Base-by-base conservation (phyloP, 192 early-diverging fungal species). In the Gigaspora rosea region DNA sequence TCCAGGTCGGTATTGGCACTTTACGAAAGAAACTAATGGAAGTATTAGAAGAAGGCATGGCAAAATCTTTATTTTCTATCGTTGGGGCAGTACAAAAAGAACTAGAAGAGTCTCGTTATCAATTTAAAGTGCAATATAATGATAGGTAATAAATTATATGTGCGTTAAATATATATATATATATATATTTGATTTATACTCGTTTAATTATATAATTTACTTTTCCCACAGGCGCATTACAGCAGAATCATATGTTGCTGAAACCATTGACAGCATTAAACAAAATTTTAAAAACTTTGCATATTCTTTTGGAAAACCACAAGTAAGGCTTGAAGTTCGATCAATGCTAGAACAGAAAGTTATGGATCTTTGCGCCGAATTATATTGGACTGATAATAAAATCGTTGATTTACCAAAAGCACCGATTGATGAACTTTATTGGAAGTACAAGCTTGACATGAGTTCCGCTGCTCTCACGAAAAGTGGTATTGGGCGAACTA, bases 101-200 rank as follows among this genome's bases (percentile, higher is more conserved):
- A 78, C 87, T 99, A 54, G 96, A 98, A 67, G 96, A 99, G 83
- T 90, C 96, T 12, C 89, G 91, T 15, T 99, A 99, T 81, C 95
- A 98, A 86, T 97, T 96, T 87, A 99, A 99, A 83, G 97, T 99
- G 12, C 95, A 96, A 63, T 99, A 98, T 88, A 98, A 98, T 75
- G 97, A 99, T 83, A 92, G 95, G 74, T 87, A 91, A 35, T 41
- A 0, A 41, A 41, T 41, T 41, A 41, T 41, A 7, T 41, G 2
- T 41, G 41, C 41, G 41, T 41, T 41, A 41, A 41, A 41, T 1
- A 41, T 41, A 41, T 41, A 41, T 41, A 6, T 41, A 41, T 1
- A 0, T 41, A 41, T 41, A 41, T 41, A 27, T 27, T 27, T 27
- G 27, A 27, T 27, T 27, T 27, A 27, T 27, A 27, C 27, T 27